A percentile compares a stretch with the other conserved stretches of the same genome.
phyloP scores from a whole-genome alignment of 371 early-diverging fungal species.

The Rhizopus stolonifer region DNA sequence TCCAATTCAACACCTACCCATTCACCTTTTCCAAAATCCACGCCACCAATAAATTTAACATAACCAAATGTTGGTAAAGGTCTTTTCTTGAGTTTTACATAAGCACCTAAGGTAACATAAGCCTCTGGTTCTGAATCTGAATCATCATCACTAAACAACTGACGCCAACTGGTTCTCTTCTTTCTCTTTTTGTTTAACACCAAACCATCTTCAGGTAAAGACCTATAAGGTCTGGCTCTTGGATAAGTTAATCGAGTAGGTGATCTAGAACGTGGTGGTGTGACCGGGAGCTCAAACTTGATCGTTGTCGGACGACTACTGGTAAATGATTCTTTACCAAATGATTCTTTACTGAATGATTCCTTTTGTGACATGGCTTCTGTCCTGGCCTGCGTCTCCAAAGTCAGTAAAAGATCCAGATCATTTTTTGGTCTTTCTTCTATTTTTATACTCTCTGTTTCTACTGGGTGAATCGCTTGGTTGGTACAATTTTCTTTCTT shows the following conservation, averaged over 20 bases:
- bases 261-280: slow-evolving; percentile 19
- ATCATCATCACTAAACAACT: slow-evolving; percentile 10
- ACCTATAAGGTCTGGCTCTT: slow-evolving; percentile 20
- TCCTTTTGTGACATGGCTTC: slow-evolving; percentile 17
- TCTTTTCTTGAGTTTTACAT: slow-evolving; percentile 23
- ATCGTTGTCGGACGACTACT: slow-evolving; percentile 17
- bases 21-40: slow-evolving; percentile 39
- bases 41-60: slow-evolving; percentile 33
- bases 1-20: slow-evolving; percentile 36
- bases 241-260: slow-evolving; percentile 19
- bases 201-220: slow-evolving; percentile 23
- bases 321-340: neutral
- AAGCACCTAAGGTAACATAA: slow-evolving; percentile 21
- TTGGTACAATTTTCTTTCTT: slow-evolving; percentile 1
- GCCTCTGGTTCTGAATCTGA: slow-evolving; percentile 7
- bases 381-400: slow-evolving; percentile 27
- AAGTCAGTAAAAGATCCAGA: slow-evolving; percentile 16
- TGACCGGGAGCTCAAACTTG: slow-evolving; percentile 32
- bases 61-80: slow-evolving; percentile 32
- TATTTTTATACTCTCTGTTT: neutral
- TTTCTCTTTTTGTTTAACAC: slow-evolving; percentile 10
- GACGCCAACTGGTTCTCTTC: slow-evolving; percentile 19
- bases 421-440: neutral
- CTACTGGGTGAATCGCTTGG: neutral
- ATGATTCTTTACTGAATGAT: neutral